These are phyloP conservation scores for Tetramitus jugosus DNA, from an alignment of 208 protist species.

Conservation along the genomic window DNA sequence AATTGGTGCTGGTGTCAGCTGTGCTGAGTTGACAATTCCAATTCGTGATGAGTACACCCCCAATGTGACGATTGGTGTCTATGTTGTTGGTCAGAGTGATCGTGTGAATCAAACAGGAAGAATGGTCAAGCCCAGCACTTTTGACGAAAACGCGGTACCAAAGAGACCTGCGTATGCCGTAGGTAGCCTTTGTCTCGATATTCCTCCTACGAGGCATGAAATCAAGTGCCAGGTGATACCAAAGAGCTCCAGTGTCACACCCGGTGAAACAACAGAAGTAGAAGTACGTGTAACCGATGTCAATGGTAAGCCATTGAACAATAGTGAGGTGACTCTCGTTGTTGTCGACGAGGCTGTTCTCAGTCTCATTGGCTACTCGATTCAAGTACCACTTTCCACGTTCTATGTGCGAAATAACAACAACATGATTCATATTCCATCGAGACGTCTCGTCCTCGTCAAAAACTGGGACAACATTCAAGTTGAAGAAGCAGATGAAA, in stretches of 20 bases:
- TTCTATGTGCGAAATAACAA: not conserved
- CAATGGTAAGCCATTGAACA: not conserved
- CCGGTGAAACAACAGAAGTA: not conserved
- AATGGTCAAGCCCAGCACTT: too few species aligned
- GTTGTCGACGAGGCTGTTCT: conserved; percentile 8
- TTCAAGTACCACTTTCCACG: not conserved
- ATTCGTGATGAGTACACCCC: not conserved
- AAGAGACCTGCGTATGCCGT: not conserved
- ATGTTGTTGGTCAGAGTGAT: not conserved
- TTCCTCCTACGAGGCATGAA: not conserved
- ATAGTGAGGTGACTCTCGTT: not conserved
- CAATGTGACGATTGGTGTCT: not conserved
- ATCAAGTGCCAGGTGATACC: not conserved
- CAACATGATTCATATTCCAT: not conserved
- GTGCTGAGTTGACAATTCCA: not conserved
- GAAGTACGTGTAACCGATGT: not conserved
- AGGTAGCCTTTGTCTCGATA: not conserved
- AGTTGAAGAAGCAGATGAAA: not conserved
- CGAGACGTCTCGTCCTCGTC: not conserved
- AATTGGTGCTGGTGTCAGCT: not conserved
- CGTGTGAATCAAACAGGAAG: too few species aligned
- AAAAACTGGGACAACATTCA: not conserved
- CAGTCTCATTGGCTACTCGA: not conserved
- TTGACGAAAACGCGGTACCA: not conserved
- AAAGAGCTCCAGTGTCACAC: not conserved